phyloP scores from a whole-genome alignment of 108 stramenopile genomes.

The Chaetoceros muelleri region DNA sequence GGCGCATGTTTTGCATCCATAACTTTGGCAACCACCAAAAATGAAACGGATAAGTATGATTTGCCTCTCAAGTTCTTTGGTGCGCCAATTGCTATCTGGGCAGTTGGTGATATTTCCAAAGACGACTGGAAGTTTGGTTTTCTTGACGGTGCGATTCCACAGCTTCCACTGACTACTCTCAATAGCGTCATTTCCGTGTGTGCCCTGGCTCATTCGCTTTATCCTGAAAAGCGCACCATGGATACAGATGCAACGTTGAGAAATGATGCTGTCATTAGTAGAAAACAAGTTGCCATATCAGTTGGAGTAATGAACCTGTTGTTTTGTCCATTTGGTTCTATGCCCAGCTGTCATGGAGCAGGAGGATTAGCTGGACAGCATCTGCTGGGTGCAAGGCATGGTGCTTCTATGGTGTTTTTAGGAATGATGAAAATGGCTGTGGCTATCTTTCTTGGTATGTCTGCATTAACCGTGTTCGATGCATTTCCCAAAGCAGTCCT shows the following conservation, averaged over 20 bases:
- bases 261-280: slow-evolving; percentile 37
- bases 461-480: slow-evolving; percentile 45
- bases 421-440: slow-evolving; percentile 51
- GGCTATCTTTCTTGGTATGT: slow-evolving; percentile 48
- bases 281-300: slow-evolving; percentile 46
- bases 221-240: slow-evolving; percentile 39
- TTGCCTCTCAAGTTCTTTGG: slow-evolving; percentile 38
- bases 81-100: slow-evolving; percentile 35
- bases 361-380: slow-evolving; percentile 82
- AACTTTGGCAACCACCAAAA: slow-evolving; percentile 23
- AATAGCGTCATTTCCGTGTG: slow-evolving; percentile 71
- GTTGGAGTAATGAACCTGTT: slow-evolving; percentile 72
- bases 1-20: slow-evolving; percentile 35
- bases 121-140: slow-evolving; percentile 60
- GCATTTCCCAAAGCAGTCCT: slow-evolving; percentile 57
- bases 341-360: slow-evolving; percentile 85
- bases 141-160: slow-evolving; percentile 59
- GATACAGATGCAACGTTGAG: neutral
- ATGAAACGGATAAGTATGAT: slow-evolving; percentile 24
- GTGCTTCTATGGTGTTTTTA: slow-evolving; percentile 63
- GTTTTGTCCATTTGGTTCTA: slow-evolving; percentile 56
- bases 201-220: slow-evolving; percentile 58
- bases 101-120: slow-evolving; percentile 29
- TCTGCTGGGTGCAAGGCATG: slow-evolving; percentile 69
- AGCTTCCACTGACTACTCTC: slow-evolving; percentile 71